Evolutionary conservation across 164 flowering plant species (phyloP).

Genomic region (Liquidambar formosana): DNA sequence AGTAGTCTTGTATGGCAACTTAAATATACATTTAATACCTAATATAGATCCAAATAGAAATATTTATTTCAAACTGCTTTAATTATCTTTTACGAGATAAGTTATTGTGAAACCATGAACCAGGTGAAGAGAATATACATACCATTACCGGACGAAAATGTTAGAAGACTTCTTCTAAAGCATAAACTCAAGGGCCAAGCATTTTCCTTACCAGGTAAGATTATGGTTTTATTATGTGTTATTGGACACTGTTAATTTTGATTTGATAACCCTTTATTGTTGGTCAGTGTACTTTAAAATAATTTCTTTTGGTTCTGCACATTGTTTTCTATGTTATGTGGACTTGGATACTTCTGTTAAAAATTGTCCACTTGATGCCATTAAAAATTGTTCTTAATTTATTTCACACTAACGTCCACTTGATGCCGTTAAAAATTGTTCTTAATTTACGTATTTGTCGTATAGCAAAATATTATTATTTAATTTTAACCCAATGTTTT

Average conservation of each 20-base stretch:
- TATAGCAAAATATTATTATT: no score
- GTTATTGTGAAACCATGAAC: conserved; percentile 15
- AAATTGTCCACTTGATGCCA: no score
- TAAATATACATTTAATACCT: background rate
- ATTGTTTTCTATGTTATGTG: no score
- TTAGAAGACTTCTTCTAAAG: conserved; percentile 70
- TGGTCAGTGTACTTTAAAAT: background rate
- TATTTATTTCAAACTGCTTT: no score
- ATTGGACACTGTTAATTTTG: background rate
- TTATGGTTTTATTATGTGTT: conserved; percentile 6
- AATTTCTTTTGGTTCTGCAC: background rate
- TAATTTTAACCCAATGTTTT: no score
- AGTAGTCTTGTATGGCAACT: background rate
- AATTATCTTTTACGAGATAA: background rate
- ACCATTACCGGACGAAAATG: conserved; percentile 86
- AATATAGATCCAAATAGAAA: background rate
- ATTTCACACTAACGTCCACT: no score
- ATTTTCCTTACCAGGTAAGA: conserved; percentile 85
- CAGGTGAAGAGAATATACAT: conserved; percentile 96
- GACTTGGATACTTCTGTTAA: no score
- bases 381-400: no score
- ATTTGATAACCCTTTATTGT: background rate
- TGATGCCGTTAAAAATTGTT: no score
- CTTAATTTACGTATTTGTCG: no score
- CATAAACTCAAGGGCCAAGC: conserved; percentile 85